Percentiles rank a stretch among this genome's conserved stretches.
phyloP scores from a whole-genome alignment of 257 asterid genomes.

The Orobanche coerulescens region DNA sequence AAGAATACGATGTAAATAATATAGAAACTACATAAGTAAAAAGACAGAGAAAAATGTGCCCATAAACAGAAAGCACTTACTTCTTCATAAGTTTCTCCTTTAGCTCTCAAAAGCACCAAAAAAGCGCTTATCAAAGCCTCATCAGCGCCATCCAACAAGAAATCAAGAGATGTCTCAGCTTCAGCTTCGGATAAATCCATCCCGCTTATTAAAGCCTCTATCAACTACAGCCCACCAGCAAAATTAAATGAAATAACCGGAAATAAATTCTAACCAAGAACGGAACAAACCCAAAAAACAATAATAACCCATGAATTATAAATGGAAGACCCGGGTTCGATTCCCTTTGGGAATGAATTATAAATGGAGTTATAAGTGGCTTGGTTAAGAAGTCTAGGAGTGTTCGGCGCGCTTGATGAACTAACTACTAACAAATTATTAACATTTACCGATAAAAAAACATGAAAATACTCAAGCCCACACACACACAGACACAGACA shows the following conservation, averaged over 20 bases:
- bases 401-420: too few species aligned
- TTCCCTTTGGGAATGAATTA: too few species aligned
- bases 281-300: not conserved
- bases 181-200: constrained; percentile 72
- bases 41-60: not conserved
- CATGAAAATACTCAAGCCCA: too few species aligned
- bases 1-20: not conserved
- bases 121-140: constrained; percentile 91
- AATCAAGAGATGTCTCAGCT: constrained; percentile 83
- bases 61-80: constrained; percentile 33
- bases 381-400: too few species aligned
- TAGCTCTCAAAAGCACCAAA: constrained; percentile 92
- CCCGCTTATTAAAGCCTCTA: constrained; percentile 67
- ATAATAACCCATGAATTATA: constrained; percentile 1
- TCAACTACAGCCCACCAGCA: constrained; percentile 39
- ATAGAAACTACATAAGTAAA: not conserved
- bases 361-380: too few species aligned
- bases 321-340: too few species aligned
- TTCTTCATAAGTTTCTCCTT: constrained; percentile 93
- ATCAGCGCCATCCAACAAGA: constrained; percentile 78
- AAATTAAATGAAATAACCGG: too few species aligned
- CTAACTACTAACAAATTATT: too few species aligned
- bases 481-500: too few species aligned
- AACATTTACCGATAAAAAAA: too few species aligned
- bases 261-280: too few species aligned